phyloP scores from a whole-genome alignment of 345 rosid genomes.

The Sonneratia alba region DNA sequence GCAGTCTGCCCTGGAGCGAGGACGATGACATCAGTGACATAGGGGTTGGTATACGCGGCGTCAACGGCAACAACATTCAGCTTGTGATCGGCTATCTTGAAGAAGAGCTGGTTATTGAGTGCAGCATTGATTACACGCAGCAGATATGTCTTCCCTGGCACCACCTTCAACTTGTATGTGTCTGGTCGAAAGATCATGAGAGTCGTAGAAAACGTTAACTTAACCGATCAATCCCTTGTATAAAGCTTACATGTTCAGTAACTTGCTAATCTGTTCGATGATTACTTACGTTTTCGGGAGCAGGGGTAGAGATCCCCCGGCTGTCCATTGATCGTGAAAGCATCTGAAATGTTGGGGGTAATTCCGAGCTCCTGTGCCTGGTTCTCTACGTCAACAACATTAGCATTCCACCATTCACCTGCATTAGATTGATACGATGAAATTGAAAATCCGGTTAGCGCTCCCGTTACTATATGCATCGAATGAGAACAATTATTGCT shows the following conservation, averaged over 20 bases:
- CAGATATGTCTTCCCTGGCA: conserved; percentile 57
- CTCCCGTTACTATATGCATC: neutral
- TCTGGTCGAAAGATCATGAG: conserved; percentile 19
- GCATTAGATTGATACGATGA: neutral
- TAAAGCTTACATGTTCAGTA: neutral
- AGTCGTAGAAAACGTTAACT: neutral
- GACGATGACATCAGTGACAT: conserved; percentile 49
- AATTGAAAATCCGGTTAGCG: neutral
- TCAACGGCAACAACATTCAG: conserved; percentile 70
- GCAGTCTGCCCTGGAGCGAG: conserved; percentile 69
- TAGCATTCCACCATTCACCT: conserved; percentile 93
- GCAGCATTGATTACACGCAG: conserved; percentile 89
- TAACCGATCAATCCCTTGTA: neutral
- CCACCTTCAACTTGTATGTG: conserved; percentile 46
- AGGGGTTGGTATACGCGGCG: conserved; percentile 58
- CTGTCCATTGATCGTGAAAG: conserved; percentile 69
- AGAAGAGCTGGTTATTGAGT: conserved; percentile 66
- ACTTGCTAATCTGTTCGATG: neutral
- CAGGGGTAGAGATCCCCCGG: conserved; percentile 84
- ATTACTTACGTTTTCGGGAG: conserved; percentile 42
- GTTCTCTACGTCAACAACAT: conserved; percentile 41
- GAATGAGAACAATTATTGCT: neutral
- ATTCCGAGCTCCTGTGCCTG: conserved; percentile 46
- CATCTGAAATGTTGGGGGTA: conserved; percentile 52
- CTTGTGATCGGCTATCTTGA: conserved; percentile 74